A percentile compares a stretch with the other conserved stretches of the same genome.
These are phyloP conservation scores for Aureobasidium sp. DNA, from an alignment of 2,329 filamentous ascomycete genomes.

Conservation along the genomic window DNA sequence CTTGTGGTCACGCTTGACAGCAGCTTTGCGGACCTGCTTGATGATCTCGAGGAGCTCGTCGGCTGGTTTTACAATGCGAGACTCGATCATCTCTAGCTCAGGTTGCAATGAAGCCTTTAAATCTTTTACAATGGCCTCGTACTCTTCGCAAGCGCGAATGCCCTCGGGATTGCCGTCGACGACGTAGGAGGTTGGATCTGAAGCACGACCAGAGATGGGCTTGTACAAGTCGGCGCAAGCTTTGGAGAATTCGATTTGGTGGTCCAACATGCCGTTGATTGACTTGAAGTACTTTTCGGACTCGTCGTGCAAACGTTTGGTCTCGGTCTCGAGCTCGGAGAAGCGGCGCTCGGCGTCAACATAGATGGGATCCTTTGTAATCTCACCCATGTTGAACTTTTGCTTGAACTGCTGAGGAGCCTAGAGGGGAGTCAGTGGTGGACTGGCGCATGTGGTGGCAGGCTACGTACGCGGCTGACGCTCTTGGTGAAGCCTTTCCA, in stretches of 20 bases:
- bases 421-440: conserved; percentile 58
- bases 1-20: conserved; percentile 90
- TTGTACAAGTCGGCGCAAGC: conserved; percentile 96
- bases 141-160: conserved; percentile 92
- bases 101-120: conserved; percentile 81
- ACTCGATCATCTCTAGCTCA: conserved; percentile 96
- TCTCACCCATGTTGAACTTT: conserved; percentile 91
- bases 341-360: conserved; percentile 91
- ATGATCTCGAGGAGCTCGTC: conserved; percentile 91
- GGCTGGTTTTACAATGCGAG: conserved; percentile 80
- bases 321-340: conserved; percentile 87
- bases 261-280: conserved; percentile 94
- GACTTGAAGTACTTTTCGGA: conserved; percentile 96
- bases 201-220: conserved; percentile 91
- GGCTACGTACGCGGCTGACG: conserved; percentile 64
- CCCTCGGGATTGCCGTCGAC: conserved; percentile 86
- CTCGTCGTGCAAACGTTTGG: conserved; percentile 94
- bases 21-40: conserved; percentile 87
- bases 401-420: conserved; percentile 87
- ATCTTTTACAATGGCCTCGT: conserved; percentile 83
- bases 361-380: conserved; percentile 92
- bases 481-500: conserved; percentile 94
- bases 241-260: conserved; percentile 98
- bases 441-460: conserved; percentile 66
- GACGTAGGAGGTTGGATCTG: conserved; percentile 77